phyloP scores from a whole-genome alignment of 75 land plant species.

The Pseudotsuga menziesii region DNA sequence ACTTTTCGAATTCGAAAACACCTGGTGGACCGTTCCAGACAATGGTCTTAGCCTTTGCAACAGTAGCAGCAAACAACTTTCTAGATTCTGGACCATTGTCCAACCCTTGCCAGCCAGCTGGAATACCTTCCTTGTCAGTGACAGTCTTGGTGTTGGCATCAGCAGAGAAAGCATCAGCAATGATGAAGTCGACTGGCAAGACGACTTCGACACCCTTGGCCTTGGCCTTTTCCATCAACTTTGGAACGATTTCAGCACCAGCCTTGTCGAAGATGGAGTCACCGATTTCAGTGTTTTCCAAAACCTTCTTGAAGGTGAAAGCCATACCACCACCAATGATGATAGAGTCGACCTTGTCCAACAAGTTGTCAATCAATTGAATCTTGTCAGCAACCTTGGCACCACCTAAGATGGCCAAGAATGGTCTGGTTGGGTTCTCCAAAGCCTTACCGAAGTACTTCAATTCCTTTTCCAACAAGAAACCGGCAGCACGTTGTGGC shows the following conservation, averaged over 20 bases:
- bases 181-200: slow-evolving; percentile 57
- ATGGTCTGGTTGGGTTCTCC: too few relatives aligned
- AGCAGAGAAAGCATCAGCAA: slow-evolving; percentile 66
- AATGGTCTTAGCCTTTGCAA: too few relatives aligned
- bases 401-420: too few relatives aligned
- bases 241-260: slow-evolving; percentile 49
- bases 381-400: too few relatives aligned
- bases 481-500: too few relatives aligned
- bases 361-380: too few relatives aligned
- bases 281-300: slow-evolving; percentile 56
- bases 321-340: slow-evolving; percentile 73
- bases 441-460: too few relatives aligned
- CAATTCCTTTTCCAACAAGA: too few relatives aligned
- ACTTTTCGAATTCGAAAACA: too few relatives aligned
- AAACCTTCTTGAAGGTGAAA: slow-evolving; percentile 78
- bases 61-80: too few relatives aligned
- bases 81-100: too few relatives aligned
- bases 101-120: slow-evolving; percentile 32
- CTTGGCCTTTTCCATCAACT: slow-evolving; percentile 53
- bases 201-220: slow-evolving; percentile 57
- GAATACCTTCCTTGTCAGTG: slow-evolving; percentile 47
- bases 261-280: slow-evolving; percentile 64
- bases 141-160: slow-evolving; percentile 71
- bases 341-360: slow-evolving; percentile 40
- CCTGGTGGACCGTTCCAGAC: too few relatives aligned